Evolutionary conservation across 306 rosid genomes (phyloP), one percentile per base, ranked within the genome.

Genomic region (Pterocarpus santalinus): DNA sequence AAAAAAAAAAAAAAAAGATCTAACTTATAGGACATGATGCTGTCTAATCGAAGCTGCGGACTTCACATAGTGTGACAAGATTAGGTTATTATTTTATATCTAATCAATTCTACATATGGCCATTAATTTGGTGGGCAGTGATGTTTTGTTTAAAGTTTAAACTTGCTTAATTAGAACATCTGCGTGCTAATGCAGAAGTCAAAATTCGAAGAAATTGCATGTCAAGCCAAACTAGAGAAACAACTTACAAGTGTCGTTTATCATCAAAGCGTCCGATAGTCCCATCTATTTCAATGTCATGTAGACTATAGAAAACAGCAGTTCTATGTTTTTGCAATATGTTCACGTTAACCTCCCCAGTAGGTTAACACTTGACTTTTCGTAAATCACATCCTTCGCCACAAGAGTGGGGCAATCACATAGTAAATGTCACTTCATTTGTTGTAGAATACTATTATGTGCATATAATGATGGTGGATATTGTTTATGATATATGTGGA

Each of bases 291-390:
- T 75, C 71, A 36, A 55, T 43, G 57, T 80, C 72, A 61, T 32
- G 43, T 22, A 17, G 32, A n/a, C 35, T 52, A 44, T 52, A 62
- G 1, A 63, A 14, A 49, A 65, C 60, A 52, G 4, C 12, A 3
- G 13, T 61, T 44, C 30, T 53, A 32, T 43, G 69, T 15, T 60
- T 61, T 43, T 8, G 53, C 70, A 8, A 28, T 32, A 34, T 76
- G 52, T 6, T 15, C 69, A 49, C 57, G 14, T 34, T 63, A 76
- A 56, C 32, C 32, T 65, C 32, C 49, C 8, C 46, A 28, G 61
- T 30, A 46, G 7, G 43, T 7, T 58, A 67, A 73, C 51, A 35
- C 64, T 58, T 68, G 44, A 52, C 47, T 81, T 66, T 74, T 74
- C 43, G 63, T 51, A 62, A 63, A 32, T 4, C 72, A 63, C 58